Percentiles rank a stretch among this genome's conserved stretches.
phyloP scores from a whole-genome alignment of 2,329 filamentous ascomycete species.

The Chrysoporthe deuterocubensis region DNA sequence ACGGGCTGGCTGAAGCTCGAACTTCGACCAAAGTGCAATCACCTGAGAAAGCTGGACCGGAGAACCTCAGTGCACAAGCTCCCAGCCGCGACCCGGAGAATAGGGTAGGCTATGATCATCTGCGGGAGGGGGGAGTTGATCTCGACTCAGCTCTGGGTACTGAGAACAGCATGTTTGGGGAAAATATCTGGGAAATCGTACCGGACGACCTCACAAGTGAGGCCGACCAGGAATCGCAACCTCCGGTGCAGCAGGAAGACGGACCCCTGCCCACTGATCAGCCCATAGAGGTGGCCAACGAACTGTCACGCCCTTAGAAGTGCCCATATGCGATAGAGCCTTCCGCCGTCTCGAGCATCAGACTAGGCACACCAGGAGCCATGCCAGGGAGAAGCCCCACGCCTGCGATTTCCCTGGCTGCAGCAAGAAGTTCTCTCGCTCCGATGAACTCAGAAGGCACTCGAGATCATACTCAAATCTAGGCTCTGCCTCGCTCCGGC shows the following conservation, averaged over 20 bases:
- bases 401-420: constrained; percentile 92
- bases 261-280: constrained; percentile 62
- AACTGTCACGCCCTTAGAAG: constrained; percentile 96
- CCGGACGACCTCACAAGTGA: background rate
- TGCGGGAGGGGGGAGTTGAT: no score
- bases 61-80: no score
- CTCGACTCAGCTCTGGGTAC: no score
- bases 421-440: constrained; percentile 92
- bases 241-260: constrained; percentile 37
- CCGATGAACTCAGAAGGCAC: constrained; percentile 94
- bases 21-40: no score
- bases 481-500: no score
- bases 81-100: no score
- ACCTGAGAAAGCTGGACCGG: no score
- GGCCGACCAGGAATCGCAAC: constrained; percentile 28
- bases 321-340: constrained; percentile 97
- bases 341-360: constrained; percentile 98
- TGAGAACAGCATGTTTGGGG: no score
- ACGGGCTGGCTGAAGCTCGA: no score
- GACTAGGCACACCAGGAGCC: constrained; percentile 87
- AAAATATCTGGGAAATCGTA: background rate
- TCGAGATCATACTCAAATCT: constrained; percentile 82
- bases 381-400: constrained; percentile 98
- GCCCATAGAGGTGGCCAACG: constrained; percentile 60
- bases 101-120: no score